These are phyloP conservation scores for Boletus sp. DNA, from an alignment of 768 basidiomycete species.

Conservation along the genomic window DNA sequence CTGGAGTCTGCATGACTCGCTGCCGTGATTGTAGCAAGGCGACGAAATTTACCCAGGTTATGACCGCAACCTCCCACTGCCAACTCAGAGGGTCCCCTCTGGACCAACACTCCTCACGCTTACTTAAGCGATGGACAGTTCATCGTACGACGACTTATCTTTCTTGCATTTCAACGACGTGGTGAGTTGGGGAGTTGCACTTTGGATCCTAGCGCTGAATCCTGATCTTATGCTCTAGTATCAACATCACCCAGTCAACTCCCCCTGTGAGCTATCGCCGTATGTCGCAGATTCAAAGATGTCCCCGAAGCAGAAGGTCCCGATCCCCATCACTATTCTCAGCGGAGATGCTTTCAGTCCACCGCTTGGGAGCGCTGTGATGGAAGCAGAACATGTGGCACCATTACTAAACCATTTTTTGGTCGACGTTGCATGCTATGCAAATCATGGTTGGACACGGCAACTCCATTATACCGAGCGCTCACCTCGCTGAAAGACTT, in stretches of 20 bases:
- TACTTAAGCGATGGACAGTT: background rate
- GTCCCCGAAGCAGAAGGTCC: background rate
- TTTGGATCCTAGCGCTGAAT: background rate
- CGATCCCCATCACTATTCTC: constrained; percentile 4
- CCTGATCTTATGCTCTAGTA: background rate
- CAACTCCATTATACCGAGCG: background rate
- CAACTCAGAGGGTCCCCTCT: background rate
- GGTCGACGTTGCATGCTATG: constrained; percentile 4
- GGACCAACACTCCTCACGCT: background rate
- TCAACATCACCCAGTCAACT: constrained; percentile 9
- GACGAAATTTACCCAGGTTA: background rate
- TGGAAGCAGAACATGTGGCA: constrained; percentile 6
- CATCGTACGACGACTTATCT: background rate
- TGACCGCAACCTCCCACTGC: background rate
- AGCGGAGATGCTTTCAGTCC: constrained; percentile 11
- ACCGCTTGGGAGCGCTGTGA: constrained; percentile 5
- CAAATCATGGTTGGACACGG: constrained; percentile 3
- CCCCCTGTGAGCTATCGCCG: background rate
- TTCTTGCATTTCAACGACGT: constrained; percentile 6
- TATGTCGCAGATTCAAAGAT: constrained; percentile 2
- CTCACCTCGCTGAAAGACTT: background rate
- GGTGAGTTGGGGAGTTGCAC: constrained; percentile 6
- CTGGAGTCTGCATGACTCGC: background rate
- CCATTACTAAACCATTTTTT: constrained; percentile 9
- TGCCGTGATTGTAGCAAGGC: background rate